These are phyloP conservation scores for Aschersonia sp. DNA, from an alignment of 2,329 filamentous ascomycete genomes.

Conservation along the genomic window DNA sequence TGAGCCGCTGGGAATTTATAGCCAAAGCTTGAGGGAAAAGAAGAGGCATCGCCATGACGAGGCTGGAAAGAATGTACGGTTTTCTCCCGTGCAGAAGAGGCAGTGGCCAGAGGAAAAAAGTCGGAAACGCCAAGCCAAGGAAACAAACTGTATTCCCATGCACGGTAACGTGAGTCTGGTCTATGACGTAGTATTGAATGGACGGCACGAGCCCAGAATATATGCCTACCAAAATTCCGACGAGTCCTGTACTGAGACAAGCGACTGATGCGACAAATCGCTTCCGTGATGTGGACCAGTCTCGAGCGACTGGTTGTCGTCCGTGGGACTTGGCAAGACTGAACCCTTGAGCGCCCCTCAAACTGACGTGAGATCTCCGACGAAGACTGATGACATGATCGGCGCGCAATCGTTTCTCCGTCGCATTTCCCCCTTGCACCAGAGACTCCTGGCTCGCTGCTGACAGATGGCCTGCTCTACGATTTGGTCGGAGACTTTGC, in stretches of 20 bases:
- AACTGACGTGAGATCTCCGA: constrained; percentile 38
- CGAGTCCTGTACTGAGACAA: constrained; percentile 57
- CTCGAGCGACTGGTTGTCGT: constrained; percentile 52
- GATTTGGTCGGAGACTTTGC: not conserved
- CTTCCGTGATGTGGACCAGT: constrained; percentile 56
- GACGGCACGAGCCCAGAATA: constrained; percentile 68
- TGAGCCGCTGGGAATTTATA: constrained; percentile 40
- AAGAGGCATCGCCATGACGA: constrained; percentile 56
- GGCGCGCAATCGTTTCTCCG: constrained; percentile 11
- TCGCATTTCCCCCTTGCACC: constrained; percentile 11
- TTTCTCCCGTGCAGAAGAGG: constrained; percentile 64
- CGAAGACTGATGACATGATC: constrained; percentile 28
- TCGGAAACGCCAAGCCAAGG: constrained; percentile 54
- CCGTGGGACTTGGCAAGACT: constrained; percentile 39
- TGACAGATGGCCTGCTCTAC: too few species aligned
- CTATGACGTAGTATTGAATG: constrained; percentile 63
- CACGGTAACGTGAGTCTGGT: constrained; percentile 51
- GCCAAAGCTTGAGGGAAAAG: constrained; percentile 63
- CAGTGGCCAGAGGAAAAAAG: constrained; percentile 58
- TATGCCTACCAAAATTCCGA: constrained; percentile 58
- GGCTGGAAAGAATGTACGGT: constrained; percentile 56
- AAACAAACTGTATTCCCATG: constrained; percentile 64
- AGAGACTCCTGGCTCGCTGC: constrained; percentile 3
- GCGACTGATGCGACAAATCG: constrained; percentile 53
- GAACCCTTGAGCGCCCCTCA: constrained; percentile 33